Conservation (phyloP, 768 basidiomycete genomes). For the Lactifluus subvellereus region DNA sequence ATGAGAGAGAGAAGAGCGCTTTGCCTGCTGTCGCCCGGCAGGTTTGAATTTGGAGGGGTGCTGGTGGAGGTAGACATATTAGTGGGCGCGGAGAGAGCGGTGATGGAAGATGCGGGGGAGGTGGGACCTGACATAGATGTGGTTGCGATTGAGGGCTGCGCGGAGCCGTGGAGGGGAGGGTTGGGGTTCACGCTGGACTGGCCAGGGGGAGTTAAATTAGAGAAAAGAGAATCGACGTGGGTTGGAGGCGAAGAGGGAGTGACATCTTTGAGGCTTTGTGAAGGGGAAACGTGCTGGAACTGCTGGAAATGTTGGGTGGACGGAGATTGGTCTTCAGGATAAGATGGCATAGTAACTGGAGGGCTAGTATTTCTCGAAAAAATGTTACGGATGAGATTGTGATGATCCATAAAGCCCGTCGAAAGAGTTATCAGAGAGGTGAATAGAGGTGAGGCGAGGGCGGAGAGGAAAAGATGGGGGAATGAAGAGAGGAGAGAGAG, state of each 20-base stretch:
- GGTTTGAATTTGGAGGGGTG: slow-evolving; percentile 32
- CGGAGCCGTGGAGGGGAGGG: slow-evolving; percentile 27
- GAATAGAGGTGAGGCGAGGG: neutral
- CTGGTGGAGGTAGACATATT: slow-evolving; percentile 34
- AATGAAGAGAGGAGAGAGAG: neutral
- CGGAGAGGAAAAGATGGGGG: neutral
- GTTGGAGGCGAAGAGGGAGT: slow-evolving; percentile 45
- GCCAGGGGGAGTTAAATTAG: slow-evolving; percentile 40
- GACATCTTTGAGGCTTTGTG: slow-evolving; percentile 34
- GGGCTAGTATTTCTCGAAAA: slow-evolving; percentile 25
- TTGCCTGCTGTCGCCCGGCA: slow-evolving; percentile 48
- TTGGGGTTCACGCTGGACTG: slow-evolving; percentile 36
- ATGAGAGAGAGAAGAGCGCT: slow-evolving; percentile 70
- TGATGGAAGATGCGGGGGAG: slow-evolving; percentile 38
- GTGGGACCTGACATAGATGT: slow-evolving; percentile 38
- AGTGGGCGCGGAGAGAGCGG: slow-evolving; percentile 38
- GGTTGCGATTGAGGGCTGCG: slow-evolving; percentile 28
- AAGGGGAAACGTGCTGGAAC: slow-evolving; percentile 32
- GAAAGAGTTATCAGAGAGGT: slow-evolving; percentile 6
- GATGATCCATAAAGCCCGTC: slow-evolving; percentile 19
- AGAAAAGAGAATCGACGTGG: slow-evolving; percentile 66
- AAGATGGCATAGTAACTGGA: slow-evolving; percentile 13
- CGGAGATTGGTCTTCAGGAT: slow-evolving; percentile 21
- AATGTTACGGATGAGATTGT: slow-evolving; percentile 23
- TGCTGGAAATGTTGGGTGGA: slow-evolving; percentile 21